phyloP scores from a whole-genome alignment of 1,284 basidiomycete genomes.

The Ganoderma resinaceum region DNA sequence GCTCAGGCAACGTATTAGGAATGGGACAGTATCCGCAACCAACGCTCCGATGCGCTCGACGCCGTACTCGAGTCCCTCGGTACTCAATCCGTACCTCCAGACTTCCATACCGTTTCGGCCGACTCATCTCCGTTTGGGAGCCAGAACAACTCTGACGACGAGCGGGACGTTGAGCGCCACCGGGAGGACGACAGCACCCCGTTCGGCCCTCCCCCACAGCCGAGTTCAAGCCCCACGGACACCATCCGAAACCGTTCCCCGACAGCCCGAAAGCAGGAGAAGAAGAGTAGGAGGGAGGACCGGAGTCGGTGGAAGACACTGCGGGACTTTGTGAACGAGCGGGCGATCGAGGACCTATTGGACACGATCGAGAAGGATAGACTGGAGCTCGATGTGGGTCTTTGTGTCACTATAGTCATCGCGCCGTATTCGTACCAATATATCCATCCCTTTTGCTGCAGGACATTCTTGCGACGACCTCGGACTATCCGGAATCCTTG shows the following conservation, averaged over 20 bases:
- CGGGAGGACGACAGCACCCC: slow-evolving; percentile 25
- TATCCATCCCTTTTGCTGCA: slow-evolving; percentile 37
- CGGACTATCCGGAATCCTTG: slow-evolving; percentile 71
- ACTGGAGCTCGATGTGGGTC: slow-evolving; percentile 68
- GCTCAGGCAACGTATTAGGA: slow-evolving; percentile 49
- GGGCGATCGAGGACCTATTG: slow-evolving; percentile 74
- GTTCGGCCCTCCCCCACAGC: slow-evolving; percentile 27
- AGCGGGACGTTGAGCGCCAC: slow-evolving; percentile 31
- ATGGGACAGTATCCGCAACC: slow-evolving; percentile 69
- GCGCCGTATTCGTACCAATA: not conserved
- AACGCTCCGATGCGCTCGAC: slow-evolving; percentile 69
- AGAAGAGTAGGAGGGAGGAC: slow-evolving; percentile 46
- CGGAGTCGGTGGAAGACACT: slow-evolving; percentile 77
- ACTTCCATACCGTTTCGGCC: slow-evolving; percentile 66
- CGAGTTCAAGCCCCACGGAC: slow-evolving; percentile 42
- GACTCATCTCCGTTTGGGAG: slow-evolving; percentile 80
- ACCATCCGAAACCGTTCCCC: slow-evolving; percentile 39
- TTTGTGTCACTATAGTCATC: no score
- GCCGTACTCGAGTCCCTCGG: slow-evolving; percentile 73
- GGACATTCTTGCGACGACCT: slow-evolving; percentile 67
- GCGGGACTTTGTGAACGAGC: slow-evolving; percentile 83
- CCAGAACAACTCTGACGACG: slow-evolving; percentile 63
- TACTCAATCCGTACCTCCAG: slow-evolving; percentile 73
- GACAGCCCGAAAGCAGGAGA: slow-evolving; percentile 31
- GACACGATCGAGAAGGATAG: slow-evolving; percentile 77